Conservation (phyloP, 495 filamentous ascomycete genomes). For the Tuber umbilicatum region DNA sequence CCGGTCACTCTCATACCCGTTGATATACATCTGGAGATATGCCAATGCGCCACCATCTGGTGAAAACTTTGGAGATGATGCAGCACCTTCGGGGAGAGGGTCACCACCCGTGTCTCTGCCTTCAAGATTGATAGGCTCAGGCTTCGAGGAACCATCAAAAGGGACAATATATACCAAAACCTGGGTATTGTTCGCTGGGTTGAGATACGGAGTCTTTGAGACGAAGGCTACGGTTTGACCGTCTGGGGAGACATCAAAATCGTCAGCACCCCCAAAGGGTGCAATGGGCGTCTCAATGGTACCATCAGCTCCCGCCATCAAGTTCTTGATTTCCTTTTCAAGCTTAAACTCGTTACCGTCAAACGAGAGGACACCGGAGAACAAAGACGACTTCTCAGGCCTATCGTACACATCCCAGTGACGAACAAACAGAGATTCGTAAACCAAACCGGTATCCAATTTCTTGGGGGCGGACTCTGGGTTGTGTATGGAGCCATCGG, state of each 20-base stretch:
- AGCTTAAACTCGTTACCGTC: slow-evolving; percentile 47
- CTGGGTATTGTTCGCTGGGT: slow-evolving; percentile 75
- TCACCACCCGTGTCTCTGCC: slow-evolving; percentile 47
- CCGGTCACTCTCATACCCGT: slow-evolving; percentile 87
- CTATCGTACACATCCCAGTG: slow-evolving; percentile 71
- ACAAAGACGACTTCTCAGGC: slow-evolving; percentile 65
- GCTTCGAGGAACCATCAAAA: slow-evolving; percentile 41
- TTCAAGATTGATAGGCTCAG: slow-evolving; percentile 46
- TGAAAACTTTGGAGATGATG: slow-evolving; percentile 67
- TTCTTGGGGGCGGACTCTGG: slow-evolving; percentile 52
- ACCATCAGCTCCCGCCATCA: slow-evolving; percentile 49
- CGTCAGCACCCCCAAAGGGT: slow-evolving; percentile 51
- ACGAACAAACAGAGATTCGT: slow-evolving; percentile 63
- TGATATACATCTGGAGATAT: slow-evolving; percentile 71
- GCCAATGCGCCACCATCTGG: slow-evolving; percentile 65
- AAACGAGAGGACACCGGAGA: slow-evolving; percentile 59
- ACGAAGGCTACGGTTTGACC: slow-evolving; percentile 64
- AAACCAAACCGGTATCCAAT: slow-evolving; percentile 57
- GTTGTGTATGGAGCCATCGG: slow-evolving; percentile 59
- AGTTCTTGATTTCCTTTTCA: slow-evolving; percentile 50
- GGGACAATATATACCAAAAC: slow-evolving; percentile 68
- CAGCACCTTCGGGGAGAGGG: slow-evolving; percentile 58
- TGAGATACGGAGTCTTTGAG: slow-evolving; percentile 71
- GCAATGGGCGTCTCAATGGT: slow-evolving; percentile 57
- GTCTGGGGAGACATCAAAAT: slow-evolving; percentile 53